Evolutionary conservation across 2,329 filamentous ascomycete genomes (phyloP).

Genomic region (Botrytis hyacinthi): DNA sequence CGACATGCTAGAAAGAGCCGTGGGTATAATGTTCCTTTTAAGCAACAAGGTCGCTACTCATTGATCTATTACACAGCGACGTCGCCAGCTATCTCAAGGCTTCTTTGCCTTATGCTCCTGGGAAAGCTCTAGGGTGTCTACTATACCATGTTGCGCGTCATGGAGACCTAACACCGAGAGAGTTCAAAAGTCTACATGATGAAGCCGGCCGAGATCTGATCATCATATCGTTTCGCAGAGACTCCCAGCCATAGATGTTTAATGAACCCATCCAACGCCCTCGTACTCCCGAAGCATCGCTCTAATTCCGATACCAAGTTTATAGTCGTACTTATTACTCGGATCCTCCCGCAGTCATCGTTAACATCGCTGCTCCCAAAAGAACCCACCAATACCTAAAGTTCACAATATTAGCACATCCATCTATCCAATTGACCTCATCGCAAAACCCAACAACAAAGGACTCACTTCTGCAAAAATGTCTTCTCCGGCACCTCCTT

Average conservation of each 20-base stretch:
- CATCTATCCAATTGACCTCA: not conserved
- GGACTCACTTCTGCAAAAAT: slow-evolving; percentile 62
- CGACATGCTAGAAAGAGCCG: not conserved
- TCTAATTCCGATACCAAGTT: not conserved
- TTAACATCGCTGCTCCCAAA: slow-evolving; percentile 50
- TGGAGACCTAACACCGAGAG: not conserved
- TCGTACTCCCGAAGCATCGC: not conserved
- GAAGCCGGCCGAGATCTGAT: no score
- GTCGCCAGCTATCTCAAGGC: not conserved
- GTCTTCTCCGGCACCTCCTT: slow-evolving; percentile 59
- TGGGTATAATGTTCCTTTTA: not conserved
- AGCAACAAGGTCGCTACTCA: not conserved
- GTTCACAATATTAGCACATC: not conserved
- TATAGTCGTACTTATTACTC: slow-evolving; percentile 38
- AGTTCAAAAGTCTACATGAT: no score
- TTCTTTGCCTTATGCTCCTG: not conserved
- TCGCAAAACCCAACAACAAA: not conserved
- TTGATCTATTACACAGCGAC: not conserved
- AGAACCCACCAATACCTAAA: slow-evolving; percentile 62
- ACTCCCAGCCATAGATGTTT: not conserved
- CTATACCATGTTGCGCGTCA: not conserved
- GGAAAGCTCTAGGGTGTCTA: not conserved
- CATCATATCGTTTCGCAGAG: not conserved
- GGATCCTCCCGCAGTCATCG: slow-evolving; percentile 52
- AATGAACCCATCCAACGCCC: not conserved